Evolutionary conservation across 1,139 yeast genomes (phyloP), one percentile per base, ranked within the genome.

Genomic region (Sugiyamaella japonica): DNA sequence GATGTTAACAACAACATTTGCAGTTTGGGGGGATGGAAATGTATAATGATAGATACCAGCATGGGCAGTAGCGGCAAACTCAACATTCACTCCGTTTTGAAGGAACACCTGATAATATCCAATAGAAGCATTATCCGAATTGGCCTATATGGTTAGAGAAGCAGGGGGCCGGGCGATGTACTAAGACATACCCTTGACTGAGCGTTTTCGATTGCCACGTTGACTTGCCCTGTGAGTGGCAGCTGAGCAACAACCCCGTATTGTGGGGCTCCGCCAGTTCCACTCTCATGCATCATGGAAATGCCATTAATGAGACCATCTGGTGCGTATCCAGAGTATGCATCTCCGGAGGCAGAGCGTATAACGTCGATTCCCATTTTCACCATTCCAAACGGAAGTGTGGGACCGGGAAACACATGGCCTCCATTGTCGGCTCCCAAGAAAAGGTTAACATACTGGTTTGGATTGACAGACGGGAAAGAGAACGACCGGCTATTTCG

Each of bases 211-310:
- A 48, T 43, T 9, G 39, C 52, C 10, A 37, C n/a, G 17, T 53
- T 44, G 28, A 53, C 49, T 2, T 49, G n/a, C 7, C 56, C 56
- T 6, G 50, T 43, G 28, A 53, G 48, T 1, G 56, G 56, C 9
- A 53, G 16, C 20, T 53, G 56, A 8, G 56, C 48, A 42, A 53
- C 56, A 8, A 53, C 53, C 1, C 56, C 56, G 31, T 53, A 53
- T 29, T 53, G 53, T n/a, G 56, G 75, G 1, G 75, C 71, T 8
- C 77, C 77, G 13, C 77, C 77, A 4, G 76, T 73, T 1, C 78
- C 77, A 31, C 73, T 67, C 49, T 73, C 76, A 56, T 74, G 77
- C 71, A 74, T 68, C 73, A 73, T 69, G 2, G 76, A 72, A 39
- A 74, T 63, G 7, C 75, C 77, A 20, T 63, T 61, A 28, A 74